Conservation (phyloP, 2,329 filamentous ascomycete genomes). For the Myriosclerotinia curreyana region DNA sequence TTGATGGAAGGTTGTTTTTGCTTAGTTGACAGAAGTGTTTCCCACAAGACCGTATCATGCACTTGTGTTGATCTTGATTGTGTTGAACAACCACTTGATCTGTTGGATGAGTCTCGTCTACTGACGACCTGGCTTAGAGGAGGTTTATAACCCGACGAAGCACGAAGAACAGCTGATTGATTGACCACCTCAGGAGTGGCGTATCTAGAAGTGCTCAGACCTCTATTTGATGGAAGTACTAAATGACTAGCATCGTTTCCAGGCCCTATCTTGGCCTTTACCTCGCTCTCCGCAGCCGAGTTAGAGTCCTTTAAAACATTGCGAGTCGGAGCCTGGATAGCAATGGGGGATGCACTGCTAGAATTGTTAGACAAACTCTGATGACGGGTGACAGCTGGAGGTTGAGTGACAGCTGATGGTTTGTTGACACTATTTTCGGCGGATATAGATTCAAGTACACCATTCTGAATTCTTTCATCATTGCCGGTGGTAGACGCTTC, state of each 20-base stretch:
- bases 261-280: neutral
- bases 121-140: neutral
- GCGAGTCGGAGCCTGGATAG: neutral
- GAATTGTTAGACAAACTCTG: neutral
- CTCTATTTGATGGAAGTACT: neutral
- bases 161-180: slow-evolving; percentile 10
- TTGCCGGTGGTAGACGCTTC: too few species aligned
- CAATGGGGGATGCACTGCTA: neutral
- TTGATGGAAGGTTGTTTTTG: neutral
- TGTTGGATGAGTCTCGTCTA: neutral
- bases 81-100: neutral
- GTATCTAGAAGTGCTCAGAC: slow-evolving; percentile 4
- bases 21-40: neutral
- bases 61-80: neutral
- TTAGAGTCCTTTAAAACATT: neutral
- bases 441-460: neutral
- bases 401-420: neutral
- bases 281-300: neutral
- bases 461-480: neutral
- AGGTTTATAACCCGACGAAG: neutral
- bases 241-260: neutral
- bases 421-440: neutral
- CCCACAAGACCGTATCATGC: neutral
- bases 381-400: neutral
- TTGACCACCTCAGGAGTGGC: neutral